These are phyloP conservation scores for Thielaviopsis musarum DNA, from an alignment of 2,329 filamentous ascomycete genomes.

Conservation along the genomic window DNA sequence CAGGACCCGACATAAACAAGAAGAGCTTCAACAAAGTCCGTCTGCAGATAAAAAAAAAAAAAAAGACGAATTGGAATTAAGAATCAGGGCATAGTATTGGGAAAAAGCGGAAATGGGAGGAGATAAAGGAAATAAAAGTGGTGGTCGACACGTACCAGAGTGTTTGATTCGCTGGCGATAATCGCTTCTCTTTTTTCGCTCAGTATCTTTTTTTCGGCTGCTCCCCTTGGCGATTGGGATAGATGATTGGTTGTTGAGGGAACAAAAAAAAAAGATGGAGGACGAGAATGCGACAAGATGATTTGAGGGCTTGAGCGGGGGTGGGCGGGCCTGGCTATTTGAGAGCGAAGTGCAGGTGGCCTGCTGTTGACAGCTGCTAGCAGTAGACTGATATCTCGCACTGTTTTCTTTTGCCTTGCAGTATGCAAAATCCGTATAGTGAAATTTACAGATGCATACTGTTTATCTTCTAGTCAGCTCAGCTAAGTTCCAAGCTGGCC, in stretches of 20 bases:
- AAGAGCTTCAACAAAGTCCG: background rate
- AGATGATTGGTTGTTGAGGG: slow-evolving; percentile 32
- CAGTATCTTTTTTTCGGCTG: slow-evolving; percentile 9
- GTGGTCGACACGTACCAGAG: slow-evolving; percentile 13
- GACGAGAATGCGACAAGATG: slow-evolving; percentile 30
- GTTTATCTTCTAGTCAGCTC: too few species aligned
- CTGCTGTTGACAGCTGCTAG: background rate
- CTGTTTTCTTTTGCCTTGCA: too few species aligned
- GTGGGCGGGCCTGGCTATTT: slow-evolving; percentile 9
- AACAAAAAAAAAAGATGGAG: slow-evolving; percentile 25
- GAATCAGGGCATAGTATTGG: background rate
- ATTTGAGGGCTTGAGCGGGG: slow-evolving; percentile 28
- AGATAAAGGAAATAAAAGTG: slow-evolving; percentile 18
- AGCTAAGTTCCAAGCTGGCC: background rate
- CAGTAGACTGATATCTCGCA: background rate
- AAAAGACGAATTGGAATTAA: background rate
- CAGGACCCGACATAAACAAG: background rate
- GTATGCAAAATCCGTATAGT: too few species aligned
- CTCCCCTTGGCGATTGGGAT: slow-evolving; percentile 15
- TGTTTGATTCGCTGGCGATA: slow-evolving; percentile 12
- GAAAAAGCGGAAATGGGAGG: background rate
- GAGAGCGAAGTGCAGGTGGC: background rate
- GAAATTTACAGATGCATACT: too few species aligned
- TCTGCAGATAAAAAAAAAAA: background rate
- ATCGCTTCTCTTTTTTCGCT: slow-evolving; percentile 12